Base-by-base conservation (phyloP, 2,329 filamentous ascomycete genomes). In the Trichoderma asperellum region DNA sequence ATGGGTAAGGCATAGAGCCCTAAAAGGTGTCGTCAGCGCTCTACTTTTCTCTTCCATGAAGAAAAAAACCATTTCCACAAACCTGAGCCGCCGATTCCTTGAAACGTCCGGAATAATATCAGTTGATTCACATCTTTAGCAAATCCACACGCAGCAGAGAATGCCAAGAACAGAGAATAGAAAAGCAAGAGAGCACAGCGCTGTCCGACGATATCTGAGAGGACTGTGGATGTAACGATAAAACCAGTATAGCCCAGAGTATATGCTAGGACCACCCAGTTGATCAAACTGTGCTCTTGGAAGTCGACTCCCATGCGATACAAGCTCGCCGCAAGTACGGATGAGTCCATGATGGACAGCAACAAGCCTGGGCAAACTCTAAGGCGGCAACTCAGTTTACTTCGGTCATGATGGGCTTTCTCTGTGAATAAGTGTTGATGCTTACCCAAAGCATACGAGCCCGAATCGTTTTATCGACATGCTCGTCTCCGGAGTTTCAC, bases 291-390 rank as follows among this genome's bases (percentile, higher is more conserved):
- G 2, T 85, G 72, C 16, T 81, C 79, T 12, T 81, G 68, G 58
- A 89, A 86, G 4, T 89, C 85, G 18, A 74, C 75, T 1, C 83
- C 84, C 58, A 89, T 89, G n/a, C 80, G 80, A 73, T 85, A 85
- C 11, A 89, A 76, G 56, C 85, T 85, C 14, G 87, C 89, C 1
- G 87, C 86, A 1, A 89, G 84, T 47, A 89, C 88, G 4, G 87
- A 87, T 1, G 84, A 83, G 75, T 89, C 87, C n/a, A 88, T 75
- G 73, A 88, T 83, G 34, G 87, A 85, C 59, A 89, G 81, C 65
- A 88, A 86, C 0, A 89, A 80, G 3, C 86, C 87, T 6, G 84
- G 76, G 24, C 80, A 83, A 16, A 87, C 77, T 18, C 85, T 88
- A 11, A n/a, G 14, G 7, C 4, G 24, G 16, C 27, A 47, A 10